Base-by-base conservation (phyloP, 805 yeast species). In the Yamadazyma phyllophila region DNA sequence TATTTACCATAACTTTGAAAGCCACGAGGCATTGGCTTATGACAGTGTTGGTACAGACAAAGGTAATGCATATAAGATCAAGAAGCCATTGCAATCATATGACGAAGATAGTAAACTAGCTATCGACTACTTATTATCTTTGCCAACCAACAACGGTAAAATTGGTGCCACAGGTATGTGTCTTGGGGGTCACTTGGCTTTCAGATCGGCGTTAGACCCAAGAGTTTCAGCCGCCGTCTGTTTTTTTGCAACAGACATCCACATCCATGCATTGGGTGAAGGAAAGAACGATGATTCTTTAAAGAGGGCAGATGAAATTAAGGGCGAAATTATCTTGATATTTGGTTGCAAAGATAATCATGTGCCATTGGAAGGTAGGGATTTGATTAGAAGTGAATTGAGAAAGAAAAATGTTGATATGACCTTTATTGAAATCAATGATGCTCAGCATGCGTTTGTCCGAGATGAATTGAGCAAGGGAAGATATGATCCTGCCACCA, bases 91-190 rank as follows among this genome's bases (percentile, higher is more conserved):
- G 46, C 76, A 70, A 51, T 82, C 89, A 3, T 87, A 87, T 59
- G 94, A 86, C 56, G 92, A 85, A 57, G 95, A 86, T 62, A 80
- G 76, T 58, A 73, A 64, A 41, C 63, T 85, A 45, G 73, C 86
- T 13, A 73, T 85, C 55, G 88, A 85, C 58, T 80, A 84, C 57
- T 70, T 86, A 46, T 62, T 63, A 39, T 55, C 75, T 2, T 69
- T 86, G 51, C 67, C 74, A 1, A 83, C 88, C 9, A 85, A 85
- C 60, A 81, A 77, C 51, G 91, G 91, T 35, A 78, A 74, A 47
- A 77, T 85, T 53, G 94, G 94, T 31, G 83, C 90, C 37, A 85
- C 92, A 2, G 95, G 94, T 14, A 87, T 87, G 94, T 87, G 95
- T 61, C 76, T 86, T 31, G 94, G 94, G 15, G 95, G 94, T 1